phyloP scores from a whole-genome alignment of 805 yeast genomes.

The Blastobotrys attinorum region DNA sequence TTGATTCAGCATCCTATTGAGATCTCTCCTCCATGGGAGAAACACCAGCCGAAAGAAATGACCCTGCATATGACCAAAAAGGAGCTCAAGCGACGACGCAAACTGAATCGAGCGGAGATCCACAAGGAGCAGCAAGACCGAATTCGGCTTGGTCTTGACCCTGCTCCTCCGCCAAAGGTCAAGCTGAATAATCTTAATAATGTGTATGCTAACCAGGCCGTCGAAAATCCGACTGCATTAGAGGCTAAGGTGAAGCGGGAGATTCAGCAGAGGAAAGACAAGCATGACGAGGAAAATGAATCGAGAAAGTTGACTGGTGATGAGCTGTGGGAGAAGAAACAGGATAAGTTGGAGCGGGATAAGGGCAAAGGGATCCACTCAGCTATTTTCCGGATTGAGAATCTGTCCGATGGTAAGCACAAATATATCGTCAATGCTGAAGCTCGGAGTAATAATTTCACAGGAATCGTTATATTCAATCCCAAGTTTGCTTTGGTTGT shows the following conservation, averaged over 20 bases:
- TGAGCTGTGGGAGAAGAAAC: constrained; percentile 43
- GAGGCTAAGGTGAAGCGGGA: constrained; percentile 66
- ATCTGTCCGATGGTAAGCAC: constrained; percentile 56
- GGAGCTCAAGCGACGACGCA: constrained; percentile 67
- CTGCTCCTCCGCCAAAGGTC: constrained; percentile 86
- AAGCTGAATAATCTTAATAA: constrained; percentile 78
- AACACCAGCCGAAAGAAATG: constrained; percentile 32
- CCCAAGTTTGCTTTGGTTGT: constrained; percentile 47
- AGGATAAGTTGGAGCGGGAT: constrained; percentile 40
- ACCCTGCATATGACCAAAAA: constrained; percentile 62
- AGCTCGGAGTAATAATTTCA: constrained; percentile 62
- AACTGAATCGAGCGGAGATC: constrained; percentile 54
- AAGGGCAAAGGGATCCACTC: constrained; percentile 45
- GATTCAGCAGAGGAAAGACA: constrained; percentile 49
- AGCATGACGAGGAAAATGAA: constrained; percentile 56
- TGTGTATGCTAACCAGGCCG: constrained; percentile 77
- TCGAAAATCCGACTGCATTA: constrained; percentile 80
- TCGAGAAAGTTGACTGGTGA: constrained; percentile 56
- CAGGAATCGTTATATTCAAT: constrained; percentile 43
- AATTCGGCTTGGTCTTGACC: constrained; percentile 70
- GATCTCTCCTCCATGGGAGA: constrained; percentile 50
- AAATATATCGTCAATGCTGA: constrained; percentile 69
- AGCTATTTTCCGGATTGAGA: constrained; percentile 50
- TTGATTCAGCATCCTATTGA: constrained; percentile 81
- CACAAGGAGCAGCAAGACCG: constrained; percentile 70